Evolutionary conservation across 176 grass and related monocot species (phyloP).

Genomic region (Echinochloa phyllopogon): DNA sequence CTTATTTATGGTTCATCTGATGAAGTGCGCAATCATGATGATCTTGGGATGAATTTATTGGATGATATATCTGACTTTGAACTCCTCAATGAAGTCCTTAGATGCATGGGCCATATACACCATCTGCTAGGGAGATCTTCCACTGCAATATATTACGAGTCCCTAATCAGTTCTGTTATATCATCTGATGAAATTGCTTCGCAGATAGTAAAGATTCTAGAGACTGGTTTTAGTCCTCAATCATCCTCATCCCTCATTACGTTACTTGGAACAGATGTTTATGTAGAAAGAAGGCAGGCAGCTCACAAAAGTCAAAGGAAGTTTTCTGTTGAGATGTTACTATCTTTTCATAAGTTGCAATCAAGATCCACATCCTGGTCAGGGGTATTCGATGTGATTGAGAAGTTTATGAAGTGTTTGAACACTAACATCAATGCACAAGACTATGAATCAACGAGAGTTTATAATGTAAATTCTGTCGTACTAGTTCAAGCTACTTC

Average conservation of each 20-base stretch:
- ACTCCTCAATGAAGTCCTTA: conserved; percentile 79
- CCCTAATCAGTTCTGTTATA: conserved; percentile 66
- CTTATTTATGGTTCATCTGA: conserved; percentile 85
- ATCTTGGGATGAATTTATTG: conserved; percentile 40
- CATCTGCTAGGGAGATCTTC: conserved; percentile 78
- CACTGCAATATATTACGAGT: conserved; percentile 86
- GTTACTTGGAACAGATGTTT: conserved; percentile 78
- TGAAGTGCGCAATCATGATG: conserved; percentile 45
- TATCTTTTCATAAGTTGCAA: conserved; percentile 74
- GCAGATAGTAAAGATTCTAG: conserved; percentile 83
- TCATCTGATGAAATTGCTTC: conserved; percentile 78
- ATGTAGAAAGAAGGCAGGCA: conserved; percentile 68
- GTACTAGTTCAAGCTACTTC: conserved; percentile 77
- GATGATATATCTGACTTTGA: conserved; percentile 55
- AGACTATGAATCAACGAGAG: conserved; percentile 53
- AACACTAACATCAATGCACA: conserved; percentile 44
- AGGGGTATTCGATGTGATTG: conserved; percentile 70
- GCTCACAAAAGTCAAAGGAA: conserved; percentile 87
- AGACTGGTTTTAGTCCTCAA: conserved; percentile 67
- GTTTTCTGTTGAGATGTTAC: conserved; percentile 93
- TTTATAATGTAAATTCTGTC: conserved; percentile 67
- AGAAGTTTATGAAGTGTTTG: conserved; percentile 81
- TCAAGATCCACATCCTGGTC: conserved; percentile 71
- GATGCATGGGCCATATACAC: conserved; percentile 89
- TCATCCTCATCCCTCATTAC: conserved; percentile 62